These are phyloP conservation scores for Mallotus japonicus DNA, from an alignment of 441 rosid genomes.

Conservation along the genomic window DNA sequence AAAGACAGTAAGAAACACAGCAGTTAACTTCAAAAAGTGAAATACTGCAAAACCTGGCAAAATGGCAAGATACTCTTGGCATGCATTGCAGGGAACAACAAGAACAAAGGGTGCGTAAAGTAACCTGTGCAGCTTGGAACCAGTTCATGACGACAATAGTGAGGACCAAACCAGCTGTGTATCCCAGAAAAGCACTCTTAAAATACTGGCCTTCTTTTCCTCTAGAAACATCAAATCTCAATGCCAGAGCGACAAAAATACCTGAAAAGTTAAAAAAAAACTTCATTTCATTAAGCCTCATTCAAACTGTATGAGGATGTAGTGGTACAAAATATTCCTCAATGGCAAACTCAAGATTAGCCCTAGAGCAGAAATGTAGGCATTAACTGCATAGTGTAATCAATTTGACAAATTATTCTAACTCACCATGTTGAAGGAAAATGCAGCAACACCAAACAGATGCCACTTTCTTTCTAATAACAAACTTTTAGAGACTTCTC, in stretches of 20 bases:
- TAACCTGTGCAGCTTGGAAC: constrained; percentile 98
- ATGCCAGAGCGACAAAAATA: constrained; percentile 90
- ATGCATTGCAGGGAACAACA: neutral
- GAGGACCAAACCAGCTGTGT: constrained; percentile 64
- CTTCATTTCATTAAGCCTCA: neutral
- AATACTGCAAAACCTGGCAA: neutral
- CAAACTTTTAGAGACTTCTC: neutral
- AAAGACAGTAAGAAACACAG: constrained; percentile 17
- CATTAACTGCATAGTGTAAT: neutral
- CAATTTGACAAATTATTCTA: neutral
- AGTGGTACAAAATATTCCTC: no score
- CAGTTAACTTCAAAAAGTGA: neutral
- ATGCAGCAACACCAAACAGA: no score
- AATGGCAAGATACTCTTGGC: neutral
- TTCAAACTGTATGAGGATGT: neutral
- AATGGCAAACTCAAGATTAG: neutral
- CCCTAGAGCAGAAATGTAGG: neutral
- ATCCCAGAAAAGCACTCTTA: constrained; percentile 92
- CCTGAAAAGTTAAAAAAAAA: constrained; percentile 40
- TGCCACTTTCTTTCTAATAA: no score
- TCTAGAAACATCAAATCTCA: constrained; percentile 89
- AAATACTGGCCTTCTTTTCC: constrained; percentile 82
- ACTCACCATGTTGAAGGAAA: neutral
- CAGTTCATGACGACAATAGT: constrained; percentile 97
- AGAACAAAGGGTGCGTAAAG: neutral